These are phyloP conservation scores for Paecilomyces sp. DNA, from an alignment of 2,329 filamentous ascomycete species.

Conservation along the genomic window DNA sequence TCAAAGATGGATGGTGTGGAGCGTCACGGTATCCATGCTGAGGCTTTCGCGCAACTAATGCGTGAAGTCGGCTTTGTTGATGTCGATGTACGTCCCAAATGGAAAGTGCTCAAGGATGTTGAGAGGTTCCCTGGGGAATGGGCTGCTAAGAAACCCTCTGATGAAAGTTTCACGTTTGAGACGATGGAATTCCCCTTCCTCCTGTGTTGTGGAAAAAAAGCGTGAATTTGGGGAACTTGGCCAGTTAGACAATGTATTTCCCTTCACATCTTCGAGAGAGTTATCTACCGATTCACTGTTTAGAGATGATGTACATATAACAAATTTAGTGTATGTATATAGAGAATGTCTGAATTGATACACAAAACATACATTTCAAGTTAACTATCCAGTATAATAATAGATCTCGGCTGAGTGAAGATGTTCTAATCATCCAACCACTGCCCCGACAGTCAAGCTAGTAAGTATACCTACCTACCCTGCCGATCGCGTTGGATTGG, in stretches of 20 bases:
- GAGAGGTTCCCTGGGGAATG: not conserved
- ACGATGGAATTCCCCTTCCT: not conserved
- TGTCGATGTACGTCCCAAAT: conserved; percentile 18
- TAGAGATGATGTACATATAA: no score
- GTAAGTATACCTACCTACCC: no score
- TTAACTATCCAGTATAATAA: no score
- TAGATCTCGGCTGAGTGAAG: no score
- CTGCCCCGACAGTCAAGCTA: no score
- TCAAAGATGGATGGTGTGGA: conserved; percentile 47
- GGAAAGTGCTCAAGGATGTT: not conserved
- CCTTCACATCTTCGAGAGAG: not conserved
- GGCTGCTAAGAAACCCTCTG: not conserved
- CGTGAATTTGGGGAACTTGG: not conserved
- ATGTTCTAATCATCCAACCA: no score
- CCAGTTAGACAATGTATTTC: not conserved
- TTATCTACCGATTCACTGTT: no score
- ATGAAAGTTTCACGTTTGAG: not conserved
- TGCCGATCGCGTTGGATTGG: no score
- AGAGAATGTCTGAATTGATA: no score
- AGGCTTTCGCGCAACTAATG: conserved; percentile 38
- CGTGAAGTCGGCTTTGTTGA: conserved; percentile 43
- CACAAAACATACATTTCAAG: no score
- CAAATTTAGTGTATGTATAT: no score
- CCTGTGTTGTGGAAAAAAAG: not conserved
- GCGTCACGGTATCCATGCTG: conserved; percentile 44